Conservation (phyloP, 1,139 yeast species). For the Meyerozyma sp. region DNA sequence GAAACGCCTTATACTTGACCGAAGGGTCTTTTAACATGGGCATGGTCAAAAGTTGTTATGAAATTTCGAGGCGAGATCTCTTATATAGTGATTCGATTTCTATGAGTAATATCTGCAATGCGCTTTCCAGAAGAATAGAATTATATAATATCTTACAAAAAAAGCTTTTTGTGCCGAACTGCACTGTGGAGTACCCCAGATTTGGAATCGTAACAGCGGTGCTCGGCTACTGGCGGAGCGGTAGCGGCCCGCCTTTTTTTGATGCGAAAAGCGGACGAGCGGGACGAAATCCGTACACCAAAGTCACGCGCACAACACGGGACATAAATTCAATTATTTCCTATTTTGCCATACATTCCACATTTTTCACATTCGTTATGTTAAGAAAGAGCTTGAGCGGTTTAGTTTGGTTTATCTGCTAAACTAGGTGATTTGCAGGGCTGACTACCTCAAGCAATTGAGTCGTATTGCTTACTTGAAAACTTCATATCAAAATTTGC, state of each 20-base stretch:
- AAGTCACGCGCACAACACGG: not conserved
- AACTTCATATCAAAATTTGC: no score
- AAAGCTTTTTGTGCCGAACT: not conserved
- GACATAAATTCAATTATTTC: no score
- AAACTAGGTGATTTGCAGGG: no score
- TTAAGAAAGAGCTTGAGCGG: no score
- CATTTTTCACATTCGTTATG: no score
- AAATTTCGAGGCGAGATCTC: not conserved
- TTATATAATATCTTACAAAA: not conserved
- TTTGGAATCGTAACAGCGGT: not conserved
- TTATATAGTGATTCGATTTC: not conserved
- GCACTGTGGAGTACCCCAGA: not conserved
- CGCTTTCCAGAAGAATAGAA: not conserved
- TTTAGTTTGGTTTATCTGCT: no score
- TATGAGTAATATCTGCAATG: not conserved
- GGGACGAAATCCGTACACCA: not conserved
- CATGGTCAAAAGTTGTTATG: conserved; percentile 8
- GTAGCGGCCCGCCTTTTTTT: not conserved
- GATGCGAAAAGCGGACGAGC: not conserved
- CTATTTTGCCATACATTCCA: no score
- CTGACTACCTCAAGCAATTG: no score
- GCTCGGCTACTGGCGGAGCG: not conserved
- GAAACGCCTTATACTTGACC: conserved; percentile 65
- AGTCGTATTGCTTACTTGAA: no score
- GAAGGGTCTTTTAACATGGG: conserved; percentile 65